Percentiles rank a stretch among this genome's conserved stretches.
phyloP scores from a whole-genome alignment of 2,329 filamentous ascomycete species.

The Fusarium pseudograminearum region DNA sequence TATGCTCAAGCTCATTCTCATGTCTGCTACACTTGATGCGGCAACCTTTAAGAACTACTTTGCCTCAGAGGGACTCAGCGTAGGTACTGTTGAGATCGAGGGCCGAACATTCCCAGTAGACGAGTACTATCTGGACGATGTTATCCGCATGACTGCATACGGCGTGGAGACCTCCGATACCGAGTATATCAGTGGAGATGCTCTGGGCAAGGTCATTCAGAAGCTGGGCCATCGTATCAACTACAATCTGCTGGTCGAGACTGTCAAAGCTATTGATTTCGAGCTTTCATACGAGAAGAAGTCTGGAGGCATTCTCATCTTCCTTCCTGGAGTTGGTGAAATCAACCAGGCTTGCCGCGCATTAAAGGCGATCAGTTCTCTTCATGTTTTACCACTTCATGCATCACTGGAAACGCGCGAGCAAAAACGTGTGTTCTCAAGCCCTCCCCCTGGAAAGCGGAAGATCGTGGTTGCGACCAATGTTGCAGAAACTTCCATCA shows the following conservation, averaged over 20 bases:
- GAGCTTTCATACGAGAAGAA: slow-evolving; percentile 75
- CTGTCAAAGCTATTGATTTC: slow-evolving; percentile 83
- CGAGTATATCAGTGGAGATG: slow-evolving; percentile 61
- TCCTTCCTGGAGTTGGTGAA: slow-evolving; percentile 90
- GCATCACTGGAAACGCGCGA: slow-evolving; percentile 90
- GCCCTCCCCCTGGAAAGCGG: slow-evolving; percentile 80
- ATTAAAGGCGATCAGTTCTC: slow-evolving; percentile 71
- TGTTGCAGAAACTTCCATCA: slow-evolving; percentile 97
- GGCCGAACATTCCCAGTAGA: slow-evolving; percentile 93
- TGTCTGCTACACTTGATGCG: slow-evolving; percentile 95
- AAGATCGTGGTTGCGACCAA: slow-evolving; percentile 97
- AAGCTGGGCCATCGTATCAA: slow-evolving; percentile 87
- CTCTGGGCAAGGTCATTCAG: slow-evolving; percentile 77
- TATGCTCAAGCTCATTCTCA: slow-evolving; percentile 92
- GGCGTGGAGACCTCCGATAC: slow-evolving; percentile 63
- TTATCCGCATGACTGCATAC: slow-evolving; percentile 88
- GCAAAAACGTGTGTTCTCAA: slow-evolving; percentile 86
- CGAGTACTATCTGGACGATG: slow-evolving; percentile 88
- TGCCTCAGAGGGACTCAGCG: slow-evolving; percentile 80
- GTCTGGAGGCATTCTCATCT: slow-evolving; percentile 88
- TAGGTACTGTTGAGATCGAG: slow-evolving; percentile 81
- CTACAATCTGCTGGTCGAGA: slow-evolving; percentile 85
- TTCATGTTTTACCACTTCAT: slow-evolving; percentile 89
- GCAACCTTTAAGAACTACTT: slow-evolving; percentile 69
- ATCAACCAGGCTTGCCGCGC: slow-evolving; percentile 86